Base-by-base conservation (phyloP, 306 rosid genomes). In the Quercus alba region DNA sequence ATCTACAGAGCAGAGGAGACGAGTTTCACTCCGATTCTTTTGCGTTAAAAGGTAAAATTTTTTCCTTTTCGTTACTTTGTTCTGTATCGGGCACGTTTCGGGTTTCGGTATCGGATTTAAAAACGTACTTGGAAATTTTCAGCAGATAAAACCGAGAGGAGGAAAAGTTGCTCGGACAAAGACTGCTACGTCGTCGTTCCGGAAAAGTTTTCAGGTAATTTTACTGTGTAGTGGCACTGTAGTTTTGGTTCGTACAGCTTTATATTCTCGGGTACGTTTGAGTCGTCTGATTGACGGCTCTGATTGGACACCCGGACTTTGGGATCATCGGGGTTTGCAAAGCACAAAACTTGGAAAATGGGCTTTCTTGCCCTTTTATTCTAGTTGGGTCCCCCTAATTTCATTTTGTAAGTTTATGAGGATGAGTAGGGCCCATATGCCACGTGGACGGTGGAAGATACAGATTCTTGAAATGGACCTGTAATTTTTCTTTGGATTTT, bases 161-260 rank as follows among this genome's bases (percentile, higher is more conserved):
- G 93, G 75, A 92, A 70, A 77, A 92, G 94, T 67, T 91, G 92
- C 74, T 86, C 98, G 5, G 97, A 94, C 76, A 82, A 79, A 75
- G 93, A 94, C 64, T 63, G 84, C 31, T 83, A 78, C 90, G 86
- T 75, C 82, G 88, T 86, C 84, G 92, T 76, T 5, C 85, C 84
- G 56, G 84, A 83, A 10, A 74, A 82, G 46, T 81, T 82, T 56
- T 77, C 97, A 70, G 97, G 98, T 94, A 74, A 41, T 41, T 46
- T 57, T 2, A 63, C 77, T 19, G 26, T 74, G 38, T 5, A 14
- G 9, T 52, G 3, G 26, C 72, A 72, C 83, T 33, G 71, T 75
- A 71, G 20, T 1, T 6, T 46, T 10, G 6, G 20, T 58, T 33
- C 41, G 49, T 72, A 21, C 83, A 21, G 33, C 57, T 4, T 25